A percentile compares a stretch with the other conserved stretches of the same genome.
Conservation (phyloP, 2,329 filamentous ascomycete species). For the Septoria petroselini region DNA sequence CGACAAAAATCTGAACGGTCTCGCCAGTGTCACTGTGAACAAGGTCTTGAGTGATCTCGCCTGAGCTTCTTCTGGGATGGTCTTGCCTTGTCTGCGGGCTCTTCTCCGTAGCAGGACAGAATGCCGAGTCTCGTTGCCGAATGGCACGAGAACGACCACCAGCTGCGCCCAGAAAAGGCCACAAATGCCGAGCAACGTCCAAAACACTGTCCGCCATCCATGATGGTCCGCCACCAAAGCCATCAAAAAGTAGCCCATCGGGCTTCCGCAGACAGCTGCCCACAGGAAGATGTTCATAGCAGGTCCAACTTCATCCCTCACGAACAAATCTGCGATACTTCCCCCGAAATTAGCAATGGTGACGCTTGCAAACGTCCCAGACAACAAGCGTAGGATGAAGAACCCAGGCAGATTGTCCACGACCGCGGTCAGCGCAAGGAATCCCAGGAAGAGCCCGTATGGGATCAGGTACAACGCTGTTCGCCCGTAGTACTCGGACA, state of each 20-base stretch:
- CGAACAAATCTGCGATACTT: conserved; percentile 51
- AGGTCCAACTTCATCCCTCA: conserved; percentile 45
- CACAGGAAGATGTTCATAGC: conserved; percentile 46
- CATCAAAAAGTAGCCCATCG: conserved; percentile 48
- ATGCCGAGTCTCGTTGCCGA: conserved; percentile 46
- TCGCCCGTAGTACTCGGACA: conserved; percentile 48
- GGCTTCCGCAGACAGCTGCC: conserved; percentile 48
- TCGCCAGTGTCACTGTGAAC: conserved; percentile 43
- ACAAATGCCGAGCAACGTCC: conserved; percentile 48
- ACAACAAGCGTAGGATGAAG: conserved; percentile 44
- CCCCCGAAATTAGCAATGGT: conserved; percentile 52
- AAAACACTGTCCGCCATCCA: conserved; percentile 47
- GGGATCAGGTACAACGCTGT: conserved; percentile 45
- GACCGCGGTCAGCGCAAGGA: conserved; percentile 46
- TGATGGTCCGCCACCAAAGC: conserved; percentile 46
- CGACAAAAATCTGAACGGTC: conserved; percentile 49
- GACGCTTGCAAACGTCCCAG: conserved; percentile 48
- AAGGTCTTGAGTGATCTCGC: conserved; percentile 41
- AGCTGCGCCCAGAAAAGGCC: conserved; percentile 46
- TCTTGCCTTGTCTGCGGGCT: conserved; percentile 28
- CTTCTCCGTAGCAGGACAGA: conserved; percentile 43
- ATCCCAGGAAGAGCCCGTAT: conserved; percentile 43
- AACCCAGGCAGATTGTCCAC: conserved; percentile 43
- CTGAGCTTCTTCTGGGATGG: conserved; percentile 42
- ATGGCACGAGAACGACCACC: conserved; percentile 37